phyloP scores from a whole-genome alignment of 345 rosid genomes.

The Melastoma malabathricum region DNA sequence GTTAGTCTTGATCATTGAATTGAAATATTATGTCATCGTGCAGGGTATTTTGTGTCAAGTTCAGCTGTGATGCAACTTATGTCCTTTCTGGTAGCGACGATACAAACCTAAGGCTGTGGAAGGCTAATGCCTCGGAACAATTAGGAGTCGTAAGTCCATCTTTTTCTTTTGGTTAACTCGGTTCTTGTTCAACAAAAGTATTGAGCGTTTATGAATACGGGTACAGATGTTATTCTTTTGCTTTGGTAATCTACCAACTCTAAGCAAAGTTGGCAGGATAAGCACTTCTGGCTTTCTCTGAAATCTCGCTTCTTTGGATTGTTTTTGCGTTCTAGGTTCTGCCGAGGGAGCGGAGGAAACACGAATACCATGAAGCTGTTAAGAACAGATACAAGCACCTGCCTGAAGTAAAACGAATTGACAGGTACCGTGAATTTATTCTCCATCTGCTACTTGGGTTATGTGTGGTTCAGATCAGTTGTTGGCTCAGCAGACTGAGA shows the following conservation, averaged over 20 bases:
- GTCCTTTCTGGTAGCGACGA: constrained; percentile 95
- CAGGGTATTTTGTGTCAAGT: constrained; percentile 91
- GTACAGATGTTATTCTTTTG: background rate
- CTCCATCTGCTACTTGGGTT: background rate
- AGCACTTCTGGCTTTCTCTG: background rate
- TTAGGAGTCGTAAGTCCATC: constrained; percentile 70
- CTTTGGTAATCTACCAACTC: background rate
- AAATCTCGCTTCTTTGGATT: background rate
- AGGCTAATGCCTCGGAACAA: constrained; percentile 97
- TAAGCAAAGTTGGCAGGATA: background rate
- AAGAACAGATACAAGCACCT: constrained; percentile 85
- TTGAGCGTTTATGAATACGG: background rate
- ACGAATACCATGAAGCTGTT: constrained; percentile 69
- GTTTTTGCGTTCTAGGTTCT: constrained; percentile 35
- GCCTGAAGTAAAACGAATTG: constrained; percentile 76
- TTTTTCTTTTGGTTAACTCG: background rate
- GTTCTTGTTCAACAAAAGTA: background rate
- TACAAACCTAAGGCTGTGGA: constrained; percentile 90
- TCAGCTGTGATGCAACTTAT: constrained; percentile 85
- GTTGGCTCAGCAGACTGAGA: no score
- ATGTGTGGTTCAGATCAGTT: background rate
- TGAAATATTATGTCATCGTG: background rate
- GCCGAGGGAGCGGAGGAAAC: constrained; percentile 79
- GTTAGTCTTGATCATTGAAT: background rate
- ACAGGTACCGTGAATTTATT: constrained; percentile 33